These are phyloP conservation scores for Candida saitoana DNA, from an alignment of 805 yeast genomes.

Conservation along the genomic window DNA sequence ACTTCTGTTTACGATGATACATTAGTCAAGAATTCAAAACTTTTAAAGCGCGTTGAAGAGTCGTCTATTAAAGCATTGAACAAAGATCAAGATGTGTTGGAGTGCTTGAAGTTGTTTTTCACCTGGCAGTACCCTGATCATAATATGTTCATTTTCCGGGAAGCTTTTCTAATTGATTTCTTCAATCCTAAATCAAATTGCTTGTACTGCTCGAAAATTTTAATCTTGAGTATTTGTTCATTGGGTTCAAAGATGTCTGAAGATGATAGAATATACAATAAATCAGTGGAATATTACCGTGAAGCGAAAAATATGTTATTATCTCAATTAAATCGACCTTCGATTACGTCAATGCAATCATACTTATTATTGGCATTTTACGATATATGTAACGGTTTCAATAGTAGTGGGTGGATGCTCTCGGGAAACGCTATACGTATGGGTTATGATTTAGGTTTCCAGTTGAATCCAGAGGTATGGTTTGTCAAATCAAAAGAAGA, in stretches of 20 bases:
- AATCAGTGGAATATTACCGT: slow-evolving; percentile 43
- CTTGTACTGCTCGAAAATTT: slow-evolving; percentile 51
- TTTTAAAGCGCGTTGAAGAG: slow-evolving; percentile 5
- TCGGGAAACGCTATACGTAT: slow-evolving; percentile 60
- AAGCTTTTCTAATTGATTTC: slow-evolving; percentile 57
- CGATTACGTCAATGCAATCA: slow-evolving; percentile 56
- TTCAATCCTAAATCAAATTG: slow-evolving; percentile 51
- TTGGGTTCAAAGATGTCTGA: slow-evolving; percentile 52
- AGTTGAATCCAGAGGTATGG: slow-evolving; percentile 60
- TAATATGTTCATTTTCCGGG: slow-evolving; percentile 59
- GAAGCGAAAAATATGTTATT: slow-evolving; percentile 44
- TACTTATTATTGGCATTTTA: slow-evolving; percentile 56
- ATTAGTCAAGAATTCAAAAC: slow-evolving; percentile 16
- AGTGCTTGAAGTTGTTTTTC: slow-evolving; percentile 45
- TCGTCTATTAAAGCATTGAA: slow-evolving; percentile 24
- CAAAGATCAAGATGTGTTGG: slow-evolving; percentile 31
- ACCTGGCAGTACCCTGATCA: slow-evolving; percentile 66
- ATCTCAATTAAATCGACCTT: slow-evolving; percentile 39
- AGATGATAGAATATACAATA: slow-evolving; percentile 35
- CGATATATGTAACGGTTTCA: slow-evolving; percentile 57
- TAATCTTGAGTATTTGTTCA: slow-evolving; percentile 56
- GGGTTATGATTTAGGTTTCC: slow-evolving; percentile 64
- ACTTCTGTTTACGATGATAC: slow-evolving; percentile 41
- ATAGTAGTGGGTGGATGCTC: slow-evolving; percentile 60
- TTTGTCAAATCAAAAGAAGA: slow-evolving; percentile 33